These are phyloP conservation scores for Quercus lobata DNA, from an alignment of 331 rosid genomes.

Conservation along the genomic window DNA sequence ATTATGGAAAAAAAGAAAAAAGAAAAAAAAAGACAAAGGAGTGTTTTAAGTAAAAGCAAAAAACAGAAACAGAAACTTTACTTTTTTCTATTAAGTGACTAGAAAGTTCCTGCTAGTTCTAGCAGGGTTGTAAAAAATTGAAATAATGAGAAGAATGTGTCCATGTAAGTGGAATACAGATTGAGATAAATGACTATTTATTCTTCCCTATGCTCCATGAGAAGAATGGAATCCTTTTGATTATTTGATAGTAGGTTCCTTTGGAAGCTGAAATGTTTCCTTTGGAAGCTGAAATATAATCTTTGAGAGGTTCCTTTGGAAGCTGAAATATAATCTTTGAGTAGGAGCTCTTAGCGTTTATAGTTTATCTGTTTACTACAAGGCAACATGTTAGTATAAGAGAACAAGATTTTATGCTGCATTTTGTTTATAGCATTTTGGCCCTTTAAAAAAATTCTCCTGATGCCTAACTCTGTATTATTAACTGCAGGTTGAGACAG, in stretches of 20 bases:
- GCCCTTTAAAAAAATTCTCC: not conserved
- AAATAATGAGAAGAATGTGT: not conserved
- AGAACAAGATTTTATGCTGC: not conserved
- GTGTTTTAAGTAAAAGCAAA: not conserved
- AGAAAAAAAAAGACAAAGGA: not conserved
- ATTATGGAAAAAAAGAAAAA: not conserved
- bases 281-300: not conserved
- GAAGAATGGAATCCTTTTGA: not conserved
- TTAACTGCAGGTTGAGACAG: constrained; percentile 76
- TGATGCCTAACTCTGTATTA: not conserved
- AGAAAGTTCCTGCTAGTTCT: not conserved
- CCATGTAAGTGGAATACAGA: too few species aligned
- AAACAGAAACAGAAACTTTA: not conserved
- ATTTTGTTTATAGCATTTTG: not conserved
- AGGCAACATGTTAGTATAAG: not conserved
- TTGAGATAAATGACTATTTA: not conserved
- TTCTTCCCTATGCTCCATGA: not conserved
- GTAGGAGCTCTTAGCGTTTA: not conserved
- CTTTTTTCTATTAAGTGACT: not conserved
- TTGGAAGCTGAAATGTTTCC: not conserved
- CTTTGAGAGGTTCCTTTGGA: not conserved
- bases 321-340: not conserved
- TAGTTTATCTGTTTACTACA: not conserved
- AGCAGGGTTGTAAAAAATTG: not conserved
- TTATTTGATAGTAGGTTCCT: not conserved